Percentiles rank a stretch among this genome's conserved stretches.
phyloP scores from a whole-genome alignment of 257 asterid genomes.

The Penstemon newberryi region DNA sequence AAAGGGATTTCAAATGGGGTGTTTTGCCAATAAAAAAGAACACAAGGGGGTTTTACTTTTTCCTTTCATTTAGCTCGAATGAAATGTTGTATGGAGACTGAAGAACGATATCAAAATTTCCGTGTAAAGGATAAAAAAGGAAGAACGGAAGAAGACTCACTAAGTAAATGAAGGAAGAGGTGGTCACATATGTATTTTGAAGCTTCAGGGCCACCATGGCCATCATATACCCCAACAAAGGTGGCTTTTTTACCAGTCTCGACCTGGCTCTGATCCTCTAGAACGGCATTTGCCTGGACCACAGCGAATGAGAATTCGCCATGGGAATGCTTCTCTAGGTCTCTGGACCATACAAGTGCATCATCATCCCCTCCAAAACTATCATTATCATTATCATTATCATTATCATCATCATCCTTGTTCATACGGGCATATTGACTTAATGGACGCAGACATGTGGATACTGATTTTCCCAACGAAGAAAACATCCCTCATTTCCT shows the following conservation, averaged over 20 bases:
- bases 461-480: conserved; percentile 54
- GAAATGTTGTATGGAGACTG: too few species aligned
- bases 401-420: conserved; percentile 57
- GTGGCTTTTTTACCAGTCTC: conserved; percentile 65
- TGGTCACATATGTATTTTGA: conserved; percentile 56
- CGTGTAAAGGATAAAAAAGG: conserved; percentile 9
- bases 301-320: conserved; percentile 79
- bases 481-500: conserved; percentile 87
- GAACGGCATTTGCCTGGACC: conserved; percentile 64
- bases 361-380: conserved; percentile 55
- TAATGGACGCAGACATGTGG: conserved; percentile 64
- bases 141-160: conserved; percentile 41
- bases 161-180: conserved; percentile 53
- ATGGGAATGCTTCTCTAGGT: conserved; percentile 72
- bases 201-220: conserved; percentile 85
- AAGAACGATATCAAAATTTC: too few species aligned
- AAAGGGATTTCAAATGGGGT: too few species aligned
- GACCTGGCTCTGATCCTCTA: conserved; percentile 82
- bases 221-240: conserved; percentile 81
- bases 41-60: too few species aligned
- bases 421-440: conserved; percentile 76
- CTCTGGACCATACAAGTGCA: conserved; percentile 64
- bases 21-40: too few species aligned
- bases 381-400: conserved; percentile 46
- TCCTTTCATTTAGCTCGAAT: too few species aligned